phyloP scores from a whole-genome alignment of 2,329 filamentous ascomycete species.

The Nannizzia gypsea region DNA sequence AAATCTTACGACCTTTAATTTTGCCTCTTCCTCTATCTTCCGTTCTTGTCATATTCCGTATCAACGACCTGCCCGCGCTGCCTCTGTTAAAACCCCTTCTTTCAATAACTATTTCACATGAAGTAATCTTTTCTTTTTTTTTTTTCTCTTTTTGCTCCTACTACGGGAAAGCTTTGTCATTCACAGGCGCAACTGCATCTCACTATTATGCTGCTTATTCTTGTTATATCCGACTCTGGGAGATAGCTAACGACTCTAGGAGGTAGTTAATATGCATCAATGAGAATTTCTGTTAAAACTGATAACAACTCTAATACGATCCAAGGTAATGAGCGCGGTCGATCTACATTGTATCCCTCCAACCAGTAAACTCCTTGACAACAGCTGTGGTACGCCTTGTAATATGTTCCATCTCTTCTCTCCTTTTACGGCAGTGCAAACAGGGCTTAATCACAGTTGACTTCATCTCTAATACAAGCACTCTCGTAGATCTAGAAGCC shows the following conservation, averaged over 20 bases:
- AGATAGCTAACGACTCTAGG: background rate
- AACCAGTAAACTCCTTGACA: slow-evolving; percentile 33
- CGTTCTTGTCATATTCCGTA: background rate
- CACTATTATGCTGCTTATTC: background rate
- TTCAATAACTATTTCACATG: background rate
- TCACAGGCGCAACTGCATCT: background rate
- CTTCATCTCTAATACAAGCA: slow-evolving; percentile 47
- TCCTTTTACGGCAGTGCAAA: slow-evolving; percentile 48
- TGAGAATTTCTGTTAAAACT: background rate
- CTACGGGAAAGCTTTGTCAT: background rate
- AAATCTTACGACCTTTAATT: background rate
- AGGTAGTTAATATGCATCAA: background rate
- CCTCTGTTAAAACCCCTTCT: background rate
- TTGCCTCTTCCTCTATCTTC: background rate
- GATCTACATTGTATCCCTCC: too few relatives aligned
- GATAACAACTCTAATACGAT: background rate
- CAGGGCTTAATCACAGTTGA: slow-evolving; percentile 56
- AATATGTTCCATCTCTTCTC: slow-evolving; percentile 45
- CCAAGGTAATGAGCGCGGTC: background rate
- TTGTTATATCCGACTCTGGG: background rate
- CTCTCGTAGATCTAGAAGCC: slow-evolving; percentile 54
- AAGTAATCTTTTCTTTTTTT: background rate
- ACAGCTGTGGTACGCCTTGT: slow-evolving; percentile 42
- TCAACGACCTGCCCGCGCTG: background rate
- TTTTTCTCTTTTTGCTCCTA: background rate